phyloP scores from a whole-genome alignment of 495 filamentous ascomycete species.

The Haplographium delicatum region DNA sequence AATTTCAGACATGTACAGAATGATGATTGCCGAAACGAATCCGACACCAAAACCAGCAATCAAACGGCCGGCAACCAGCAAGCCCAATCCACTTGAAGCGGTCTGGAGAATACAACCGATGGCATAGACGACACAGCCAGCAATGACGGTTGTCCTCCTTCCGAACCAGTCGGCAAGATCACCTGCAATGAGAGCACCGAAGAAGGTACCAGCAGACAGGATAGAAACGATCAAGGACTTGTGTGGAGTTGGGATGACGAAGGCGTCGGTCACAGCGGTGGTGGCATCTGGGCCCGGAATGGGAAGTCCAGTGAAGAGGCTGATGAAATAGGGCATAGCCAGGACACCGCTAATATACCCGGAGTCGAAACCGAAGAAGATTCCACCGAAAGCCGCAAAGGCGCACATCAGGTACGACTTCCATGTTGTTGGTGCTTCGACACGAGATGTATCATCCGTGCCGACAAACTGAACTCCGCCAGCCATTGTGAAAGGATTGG shows the following conservation, averaged over 20 bases:
- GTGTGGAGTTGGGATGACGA: constrained; percentile 13
- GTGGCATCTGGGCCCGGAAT: constrained; percentile 52
- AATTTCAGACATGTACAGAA: constrained; percentile 61
- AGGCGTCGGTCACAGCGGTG: constrained; percentile 41
- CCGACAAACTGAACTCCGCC: not conserved
- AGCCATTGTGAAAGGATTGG: not conserved
- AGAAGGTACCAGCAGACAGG: constrained; percentile 84
- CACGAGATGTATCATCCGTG: constrained; percentile 38
- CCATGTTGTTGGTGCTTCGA: constrained; percentile 57
- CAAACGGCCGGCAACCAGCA: constrained; percentile 68
- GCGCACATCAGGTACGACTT: constrained; percentile 52
- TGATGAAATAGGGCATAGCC: constrained; percentile 52
- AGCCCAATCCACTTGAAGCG: constrained; percentile 60
- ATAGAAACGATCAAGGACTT: constrained; percentile 72
- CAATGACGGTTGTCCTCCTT: constrained; percentile 63
- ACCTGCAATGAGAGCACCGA: constrained; percentile 69
- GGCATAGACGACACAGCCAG: constrained; percentile 59
- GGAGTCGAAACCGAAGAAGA: constrained; percentile 68
- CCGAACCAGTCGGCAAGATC: constrained; percentile 69
- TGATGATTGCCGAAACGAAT: constrained; percentile 58
- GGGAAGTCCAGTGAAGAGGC: constrained; percentile 28
- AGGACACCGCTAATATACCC: constrained; percentile 12
- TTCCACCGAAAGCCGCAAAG: constrained; percentile 82
- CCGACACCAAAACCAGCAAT: constrained; percentile 79
- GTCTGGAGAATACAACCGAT: constrained; percentile 73